phyloP scores from a whole-genome alignment of 108 stramenopile species.

The Mayamaea pseudoterrestris region DNA sequence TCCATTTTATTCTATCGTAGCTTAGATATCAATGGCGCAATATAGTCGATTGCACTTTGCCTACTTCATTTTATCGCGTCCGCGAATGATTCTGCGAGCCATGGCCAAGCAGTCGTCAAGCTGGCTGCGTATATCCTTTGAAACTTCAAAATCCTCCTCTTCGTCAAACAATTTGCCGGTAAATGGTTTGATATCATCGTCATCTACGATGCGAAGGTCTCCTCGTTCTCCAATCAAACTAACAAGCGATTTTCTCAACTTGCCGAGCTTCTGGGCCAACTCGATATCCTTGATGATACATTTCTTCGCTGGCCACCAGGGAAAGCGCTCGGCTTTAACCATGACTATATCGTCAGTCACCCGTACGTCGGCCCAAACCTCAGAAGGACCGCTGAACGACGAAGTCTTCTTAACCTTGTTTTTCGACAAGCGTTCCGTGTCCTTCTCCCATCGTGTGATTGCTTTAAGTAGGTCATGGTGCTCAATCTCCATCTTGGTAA shows the following conservation, averaged over 20 bases:
- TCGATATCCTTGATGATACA: conserved; percentile 39
- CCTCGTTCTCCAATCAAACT: conserved; percentile 59
- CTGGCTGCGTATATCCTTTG: conserved; percentile 33
- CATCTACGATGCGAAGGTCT: conserved; percentile 39
- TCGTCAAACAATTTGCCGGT: conserved; percentile 22
- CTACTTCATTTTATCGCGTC: too few species aligned
- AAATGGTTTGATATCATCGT: conserved; percentile 37
- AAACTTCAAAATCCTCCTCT: conserved; percentile 32
- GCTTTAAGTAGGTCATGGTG: conserved; percentile 28
- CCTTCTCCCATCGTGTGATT: conserved; percentile 17
- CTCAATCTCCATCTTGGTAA: conserved; percentile 51
- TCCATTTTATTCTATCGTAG: background rate
- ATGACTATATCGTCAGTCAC: conserved; percentile 61
- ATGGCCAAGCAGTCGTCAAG: conserved; percentile 59
- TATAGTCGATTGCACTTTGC: background rate
- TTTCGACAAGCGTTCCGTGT: conserved; percentile 11
- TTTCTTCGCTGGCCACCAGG: conserved; percentile 78
- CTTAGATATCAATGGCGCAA: background rate
- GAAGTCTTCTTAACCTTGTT: conserved; percentile 16
- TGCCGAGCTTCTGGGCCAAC: conserved; percentile 24
- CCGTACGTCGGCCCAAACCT: conserved; percentile 56
- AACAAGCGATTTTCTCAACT: conserved; percentile 35
- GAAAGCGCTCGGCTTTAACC: conserved; percentile 51
- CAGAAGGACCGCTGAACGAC: conserved; percentile 12
- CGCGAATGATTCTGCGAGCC: conserved; percentile 26